Percentiles rank a stretch among this genome's conserved stretches.
Conservation (phyloP, 345 rosid genomes). For the Diplotaxis tenuifolia region DNA sequence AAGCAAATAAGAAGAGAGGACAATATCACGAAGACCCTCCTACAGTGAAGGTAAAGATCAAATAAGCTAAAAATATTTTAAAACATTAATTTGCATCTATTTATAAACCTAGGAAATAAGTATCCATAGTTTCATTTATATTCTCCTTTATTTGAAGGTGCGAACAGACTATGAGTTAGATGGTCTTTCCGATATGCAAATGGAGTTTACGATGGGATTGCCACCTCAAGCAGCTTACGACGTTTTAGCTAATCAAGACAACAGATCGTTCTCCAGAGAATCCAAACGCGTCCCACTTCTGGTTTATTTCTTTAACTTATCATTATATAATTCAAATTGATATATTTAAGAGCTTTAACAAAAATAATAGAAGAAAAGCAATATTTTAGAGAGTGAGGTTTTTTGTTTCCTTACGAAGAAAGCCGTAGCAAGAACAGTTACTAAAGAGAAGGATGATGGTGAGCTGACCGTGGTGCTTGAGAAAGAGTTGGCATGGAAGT, state of each 20-base stretch:
- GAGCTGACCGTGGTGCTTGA: slow-evolving; percentile 62
- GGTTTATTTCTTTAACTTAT: background rate
- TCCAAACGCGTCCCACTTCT: background rate
- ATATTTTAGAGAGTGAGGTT: background rate
- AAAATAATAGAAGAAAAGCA: background rate
- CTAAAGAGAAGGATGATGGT: slow-evolving; percentile 12
- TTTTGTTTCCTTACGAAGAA: slow-evolving; percentile 41
- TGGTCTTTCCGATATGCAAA: background rate
- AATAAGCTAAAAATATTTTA: background rate
- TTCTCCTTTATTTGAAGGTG: slow-evolving; percentile 55
- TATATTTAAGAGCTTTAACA: background rate
- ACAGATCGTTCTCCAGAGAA: background rate
- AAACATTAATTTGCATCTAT: background rate
- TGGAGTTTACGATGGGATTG: background rate
- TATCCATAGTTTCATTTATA: background rate
- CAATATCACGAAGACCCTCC: slow-evolving; percentile 54
- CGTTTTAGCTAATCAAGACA: background rate
- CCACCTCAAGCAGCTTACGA: background rate
- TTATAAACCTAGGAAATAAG: background rate
- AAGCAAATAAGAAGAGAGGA: slow-evolving; percentile 42
- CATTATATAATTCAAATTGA: background rate
- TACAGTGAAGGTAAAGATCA: slow-evolving; percentile 49
- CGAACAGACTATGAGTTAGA: background rate
- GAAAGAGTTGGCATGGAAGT: slow-evolving; percentile 76
- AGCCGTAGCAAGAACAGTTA: slow-evolving; percentile 58